Evolutionary conservation across 1,139 yeast species (phyloP), one percentile per base, ranked within the genome.

Genomic region (Entelexis sorbosivorans): DNA sequence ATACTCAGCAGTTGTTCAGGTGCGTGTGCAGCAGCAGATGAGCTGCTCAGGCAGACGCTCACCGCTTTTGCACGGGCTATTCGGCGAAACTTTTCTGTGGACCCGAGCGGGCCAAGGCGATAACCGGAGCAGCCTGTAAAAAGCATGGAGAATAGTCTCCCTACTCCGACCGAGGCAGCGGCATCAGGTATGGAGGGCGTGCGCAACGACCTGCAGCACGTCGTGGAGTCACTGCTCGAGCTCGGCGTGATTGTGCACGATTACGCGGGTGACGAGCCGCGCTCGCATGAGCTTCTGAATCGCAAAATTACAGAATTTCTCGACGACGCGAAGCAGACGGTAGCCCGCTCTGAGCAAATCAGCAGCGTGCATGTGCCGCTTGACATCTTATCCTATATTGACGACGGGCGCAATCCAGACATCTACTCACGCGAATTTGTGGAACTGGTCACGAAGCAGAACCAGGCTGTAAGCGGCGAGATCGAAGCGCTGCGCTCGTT

Each of bases 401-500:
- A 91, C 64, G 95, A 88, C 61, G 98, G 98, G 2, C 73, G 98
- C 59, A 91, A 91, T 63, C 98, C 99, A 0, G 97, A 91, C 64
- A 89, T 91, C 46, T 91, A 91, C 66, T 88, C 97, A 0, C 75
- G 98, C 64, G 98, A 93, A 67, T 91, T 91, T 68, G 87, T 89
- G 11, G 98, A 91, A 65, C 86, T 91, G 42, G 83, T 91, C 20
- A 82, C 89, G 29, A 82, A 86, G 60, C 81, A 88, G 55, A 91
- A 91, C 65, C 96, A 94, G 61, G 78, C 82, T 58, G 73, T 91
- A 55, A 78, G 88, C 63, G 98, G 96, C 10, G 86, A 86, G 65
- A 79, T 69, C 66, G 59, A 53, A 29, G 73, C 72, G 9, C 63
- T 67, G 57, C 40, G 17, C 19, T 64, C 61, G 38, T 71, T 69